phyloP scores from a whole-genome alignment of 306 rosid species.

The Malus domestica region DNA sequence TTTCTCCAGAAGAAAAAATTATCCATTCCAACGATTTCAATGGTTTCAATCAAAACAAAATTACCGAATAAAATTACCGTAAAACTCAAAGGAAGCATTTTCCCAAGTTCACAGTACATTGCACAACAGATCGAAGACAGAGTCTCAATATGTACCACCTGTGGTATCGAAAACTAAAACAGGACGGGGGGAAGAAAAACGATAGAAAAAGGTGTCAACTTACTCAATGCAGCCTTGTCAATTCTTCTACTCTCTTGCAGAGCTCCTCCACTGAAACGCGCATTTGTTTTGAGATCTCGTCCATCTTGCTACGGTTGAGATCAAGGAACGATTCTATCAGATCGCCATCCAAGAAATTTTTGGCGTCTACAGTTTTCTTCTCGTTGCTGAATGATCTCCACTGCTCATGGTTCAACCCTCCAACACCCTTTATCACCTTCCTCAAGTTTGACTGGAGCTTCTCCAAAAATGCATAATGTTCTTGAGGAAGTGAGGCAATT shows the following conservation, averaged over 20 bases:
- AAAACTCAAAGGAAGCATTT: neutral
- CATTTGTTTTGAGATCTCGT: conserved; percentile 69
- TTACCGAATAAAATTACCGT: neutral
- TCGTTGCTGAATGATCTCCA: conserved; percentile 95
- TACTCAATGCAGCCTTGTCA: conserved; percentile 81
- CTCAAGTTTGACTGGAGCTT: conserved; percentile 86
- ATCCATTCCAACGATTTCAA: too few relatives aligned
- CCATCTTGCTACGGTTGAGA: conserved; percentile 80
- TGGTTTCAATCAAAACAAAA: neutral
- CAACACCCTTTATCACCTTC: conserved; percentile 92
- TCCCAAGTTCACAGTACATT: neutral
- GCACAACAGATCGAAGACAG: neutral
- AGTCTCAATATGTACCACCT: neutral
- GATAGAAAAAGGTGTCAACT: neutral
- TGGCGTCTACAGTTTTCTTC: conserved; percentile 78
- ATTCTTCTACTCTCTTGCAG: conserved; percentile 88
- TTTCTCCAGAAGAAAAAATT: too few relatives aligned
- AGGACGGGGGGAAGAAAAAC: neutral
- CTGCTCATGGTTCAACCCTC: conserved; percentile 95
- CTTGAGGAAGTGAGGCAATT: conserved; percentile 89
- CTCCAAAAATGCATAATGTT: conserved; percentile 76
- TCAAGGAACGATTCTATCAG: conserved; percentile 94
- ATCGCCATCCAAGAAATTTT: conserved; percentile 88
- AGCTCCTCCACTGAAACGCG: conserved; percentile 86
- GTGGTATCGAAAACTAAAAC: neutral